A percentile compares a stretch with the other conserved stretches of the same genome.
phyloP scores from a whole-genome alignment of 495 filamentous ascomycete genomes.

The Polyplosphaeria fusca region DNA sequence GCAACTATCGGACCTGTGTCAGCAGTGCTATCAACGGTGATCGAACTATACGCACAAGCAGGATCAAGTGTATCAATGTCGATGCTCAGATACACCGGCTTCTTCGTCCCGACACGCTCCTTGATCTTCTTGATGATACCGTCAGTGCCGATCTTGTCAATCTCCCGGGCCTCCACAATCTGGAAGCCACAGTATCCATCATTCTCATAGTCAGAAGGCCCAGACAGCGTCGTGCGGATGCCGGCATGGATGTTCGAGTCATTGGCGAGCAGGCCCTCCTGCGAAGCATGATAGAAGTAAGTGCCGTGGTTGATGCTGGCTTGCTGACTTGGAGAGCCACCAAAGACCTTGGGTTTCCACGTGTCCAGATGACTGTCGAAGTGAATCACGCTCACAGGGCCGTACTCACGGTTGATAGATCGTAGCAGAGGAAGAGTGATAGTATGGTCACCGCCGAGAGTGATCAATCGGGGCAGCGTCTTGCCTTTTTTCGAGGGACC shows the following conservation, averaged over 20 bases:
- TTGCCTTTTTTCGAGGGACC: slow-evolving; percentile 55
- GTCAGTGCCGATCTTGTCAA: slow-evolving; percentile 68
- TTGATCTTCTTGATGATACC: slow-evolving; percentile 75
- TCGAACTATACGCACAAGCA: slow-evolving; percentile 55
- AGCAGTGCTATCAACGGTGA: neutral
- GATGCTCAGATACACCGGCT: slow-evolving; percentile 78
- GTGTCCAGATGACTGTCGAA: slow-evolving; percentile 54
- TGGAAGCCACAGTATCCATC: slow-evolving; percentile 81
- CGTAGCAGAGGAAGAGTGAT: slow-evolving; percentile 60
- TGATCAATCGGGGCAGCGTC: slow-evolving; percentile 50
- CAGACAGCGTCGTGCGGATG: slow-evolving; percentile 73
- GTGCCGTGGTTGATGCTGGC: slow-evolving; percentile 84
- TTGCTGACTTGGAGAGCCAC: slow-evolving; percentile 58
- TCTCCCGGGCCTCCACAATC: slow-evolving; percentile 75
- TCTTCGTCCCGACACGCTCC: slow-evolving; percentile 65
- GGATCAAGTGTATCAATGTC: slow-evolving; percentile 89
- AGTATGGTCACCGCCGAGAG: slow-evolving; percentile 55
- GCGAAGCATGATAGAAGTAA: slow-evolving; percentile 67
- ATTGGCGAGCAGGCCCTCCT: slow-evolving; percentile 73
- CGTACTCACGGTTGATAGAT: slow-evolving; percentile 44
- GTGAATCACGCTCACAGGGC: slow-evolving; percentile 45
- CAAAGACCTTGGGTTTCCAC: slow-evolving; percentile 65
- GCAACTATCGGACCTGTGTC: slow-evolving; percentile 49
- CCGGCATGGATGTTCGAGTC: slow-evolving; percentile 84
- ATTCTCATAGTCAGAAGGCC: slow-evolving; percentile 72